phyloP scores from a whole-genome alignment of 495 filamentous ascomycete species.

The Neurospora tetraspora region DNA sequence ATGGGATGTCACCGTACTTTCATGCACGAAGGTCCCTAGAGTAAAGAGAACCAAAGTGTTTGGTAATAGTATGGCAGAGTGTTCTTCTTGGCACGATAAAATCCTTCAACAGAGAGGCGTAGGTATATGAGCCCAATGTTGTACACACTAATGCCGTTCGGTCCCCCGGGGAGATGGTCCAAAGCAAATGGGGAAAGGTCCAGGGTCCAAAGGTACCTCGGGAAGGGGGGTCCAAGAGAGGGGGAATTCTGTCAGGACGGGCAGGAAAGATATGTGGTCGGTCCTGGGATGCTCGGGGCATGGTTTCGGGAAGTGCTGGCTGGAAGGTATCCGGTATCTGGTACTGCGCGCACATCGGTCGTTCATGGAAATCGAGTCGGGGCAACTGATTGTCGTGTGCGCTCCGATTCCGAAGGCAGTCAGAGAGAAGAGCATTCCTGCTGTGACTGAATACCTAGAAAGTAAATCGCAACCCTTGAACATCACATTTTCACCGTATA shows the following conservation, averaged over 20 bases:
- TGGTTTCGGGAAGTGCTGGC: neutral
- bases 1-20: constrained; percentile 65
- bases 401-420: neutral
- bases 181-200: neutral
- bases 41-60: constrained; percentile 59
- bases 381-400: neutral
- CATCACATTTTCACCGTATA: neutral
- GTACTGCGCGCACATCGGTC: neutral
- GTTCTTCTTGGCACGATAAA: constrained; percentile 85
- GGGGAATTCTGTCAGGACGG: neutral
- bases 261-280: neutral
- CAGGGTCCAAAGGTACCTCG: neutral
- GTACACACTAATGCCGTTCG: constrained; percentile 99
- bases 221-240: neutral
- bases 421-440: neutral
- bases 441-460: neutral
- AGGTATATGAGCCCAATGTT: constrained; percentile 59
- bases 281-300: neutral
- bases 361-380: neutral
- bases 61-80: constrained; percentile 72
- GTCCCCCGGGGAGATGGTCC: neutral
- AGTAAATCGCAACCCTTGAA: neutral
- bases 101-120: constrained; percentile 94
- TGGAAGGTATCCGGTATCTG: neutral
- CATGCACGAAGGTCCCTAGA: constrained; percentile 70